Conservation (phyloP, 2,329 filamentous ascomycete species). For the Clarireedia monteithiana region DNA sequence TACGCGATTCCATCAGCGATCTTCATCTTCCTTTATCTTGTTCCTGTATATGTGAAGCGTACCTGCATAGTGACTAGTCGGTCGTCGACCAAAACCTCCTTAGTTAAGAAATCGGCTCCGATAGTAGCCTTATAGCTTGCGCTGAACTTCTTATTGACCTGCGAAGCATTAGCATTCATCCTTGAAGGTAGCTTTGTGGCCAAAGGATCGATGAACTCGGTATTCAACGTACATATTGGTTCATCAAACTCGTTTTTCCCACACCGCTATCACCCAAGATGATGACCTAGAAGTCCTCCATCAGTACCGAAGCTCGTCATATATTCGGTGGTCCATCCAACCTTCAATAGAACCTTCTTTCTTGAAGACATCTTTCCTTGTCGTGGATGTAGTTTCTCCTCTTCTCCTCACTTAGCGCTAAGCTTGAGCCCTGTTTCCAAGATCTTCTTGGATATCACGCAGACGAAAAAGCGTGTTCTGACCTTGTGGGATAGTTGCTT, state of each 20-base stretch:
- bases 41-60: conserved; percentile 17
- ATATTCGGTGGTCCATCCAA: conserved; percentile 28
- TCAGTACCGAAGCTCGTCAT: neutral
- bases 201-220: neutral
- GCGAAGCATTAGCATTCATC: conserved; percentile 15
- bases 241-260: conserved; percentile 99
- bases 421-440: neutral
- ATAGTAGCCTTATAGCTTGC: conserved; percentile 99
- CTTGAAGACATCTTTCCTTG: conserved; percentile 25
- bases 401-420: conserved; percentile 1
- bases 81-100: conserved; percentile 96
- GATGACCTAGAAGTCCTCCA: conserved; percentile 62
- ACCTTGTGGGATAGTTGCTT: neutral
- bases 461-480: neutral
- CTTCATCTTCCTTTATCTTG: neutral
- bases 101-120: conserved; percentile 95
- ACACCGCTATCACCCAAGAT: conserved; percentile 98
- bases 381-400: neutral
- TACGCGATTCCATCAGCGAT: conserved; percentile 33
- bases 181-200: neutral
- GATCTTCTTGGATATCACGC: neutral
- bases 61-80: conserved; percentile 98
- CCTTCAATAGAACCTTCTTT: conserved; percentile 65
- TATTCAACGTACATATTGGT: conserved; percentile 85
- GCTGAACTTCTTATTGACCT: conserved; percentile 99